Conservation (phyloP, 306 rosid species). For the Prunus kanzakura region DNA sequence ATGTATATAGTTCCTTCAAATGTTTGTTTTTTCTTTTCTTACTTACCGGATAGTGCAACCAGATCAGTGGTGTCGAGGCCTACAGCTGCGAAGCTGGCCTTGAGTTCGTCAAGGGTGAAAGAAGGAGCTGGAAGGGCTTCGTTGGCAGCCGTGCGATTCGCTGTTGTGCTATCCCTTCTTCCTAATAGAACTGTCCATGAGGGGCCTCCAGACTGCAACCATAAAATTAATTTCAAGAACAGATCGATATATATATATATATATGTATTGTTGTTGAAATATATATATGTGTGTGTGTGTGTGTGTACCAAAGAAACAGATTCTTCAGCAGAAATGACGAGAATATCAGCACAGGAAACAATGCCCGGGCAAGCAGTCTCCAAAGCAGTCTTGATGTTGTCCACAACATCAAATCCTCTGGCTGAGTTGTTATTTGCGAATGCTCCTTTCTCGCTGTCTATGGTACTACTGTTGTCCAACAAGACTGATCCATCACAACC, state of each 20-base stretch:
- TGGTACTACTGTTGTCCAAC: slow-evolving; percentile 33
- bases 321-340: slow-evolving; percentile 42
- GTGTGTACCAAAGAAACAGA: slow-evolving; percentile 35
- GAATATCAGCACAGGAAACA: slow-evolving; percentile 45
- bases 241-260: background rate
- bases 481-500: slow-evolving; percentile 63
- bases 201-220: slow-evolving; percentile 43
- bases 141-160: slow-evolving; percentile 31
- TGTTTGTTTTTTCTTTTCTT: background rate
- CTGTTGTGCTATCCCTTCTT: slow-evolving; percentile 52
- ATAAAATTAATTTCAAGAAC: background rate
- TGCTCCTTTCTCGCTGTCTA: slow-evolving; percentile 51
- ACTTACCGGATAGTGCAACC: slow-evolving; percentile 57
- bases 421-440: slow-evolving; percentile 24
- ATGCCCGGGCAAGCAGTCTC: slow-evolving; percentile 36
- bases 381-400: slow-evolving; percentile 37
- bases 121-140: slow-evolving; percentile 33
- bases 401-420: slow-evolving; percentile 50
- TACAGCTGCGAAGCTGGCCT: background rate
- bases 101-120: slow-evolving; percentile 18
- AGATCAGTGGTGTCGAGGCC: slow-evolving; percentile 40
- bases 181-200: slow-evolving; percentile 47
- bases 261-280: background rate
- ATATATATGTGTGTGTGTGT: too few species aligned
- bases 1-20: too few species aligned